These are phyloP conservation scores for Angophora floribunda DNA, from an alignment of 345 rosid species.

Conservation along the genomic window DNA sequence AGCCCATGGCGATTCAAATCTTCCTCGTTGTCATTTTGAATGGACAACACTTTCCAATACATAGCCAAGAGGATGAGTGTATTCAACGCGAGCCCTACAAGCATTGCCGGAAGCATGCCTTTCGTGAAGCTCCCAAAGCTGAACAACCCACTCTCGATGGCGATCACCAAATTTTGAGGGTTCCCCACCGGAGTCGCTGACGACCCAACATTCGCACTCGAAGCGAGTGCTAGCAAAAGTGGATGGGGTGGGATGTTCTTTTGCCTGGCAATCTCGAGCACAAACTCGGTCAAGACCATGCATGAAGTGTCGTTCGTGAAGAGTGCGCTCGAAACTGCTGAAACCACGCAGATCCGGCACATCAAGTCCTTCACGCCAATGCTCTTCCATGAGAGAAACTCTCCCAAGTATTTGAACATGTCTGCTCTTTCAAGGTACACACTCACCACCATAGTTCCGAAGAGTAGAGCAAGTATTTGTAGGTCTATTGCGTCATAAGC, in stretches of 20 bases:
- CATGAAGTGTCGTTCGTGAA: neutral
- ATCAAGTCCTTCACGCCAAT: neutral
- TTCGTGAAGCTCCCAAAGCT: neutral
- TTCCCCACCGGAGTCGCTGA: neutral
- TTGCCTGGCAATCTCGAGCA: neutral
- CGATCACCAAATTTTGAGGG: neutral
- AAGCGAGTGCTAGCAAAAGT: neutral
- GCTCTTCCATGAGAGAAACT: neutral
- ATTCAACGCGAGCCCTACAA: neutral
- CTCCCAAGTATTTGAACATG: neutral
- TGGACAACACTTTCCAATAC: neutral
- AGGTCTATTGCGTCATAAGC: neutral
- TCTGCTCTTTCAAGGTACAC: neutral
- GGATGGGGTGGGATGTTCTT: neutral
- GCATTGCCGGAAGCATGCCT: neutral
- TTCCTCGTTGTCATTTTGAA: neutral
- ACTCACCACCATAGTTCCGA: neutral
- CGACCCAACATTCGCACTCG: neutral
- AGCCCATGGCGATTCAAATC: neutral
- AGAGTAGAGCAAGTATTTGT: neutral
- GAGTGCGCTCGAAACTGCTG: neutral
- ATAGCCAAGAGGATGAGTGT: neutral
- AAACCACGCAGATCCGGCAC: neutral
- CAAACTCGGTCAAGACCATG: neutral
- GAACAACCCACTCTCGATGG: neutral